Evolutionary conservation across 371 early-diverging fungal genomes (phyloP).

Genomic region (Enterocytospora artemiae): DNA sequence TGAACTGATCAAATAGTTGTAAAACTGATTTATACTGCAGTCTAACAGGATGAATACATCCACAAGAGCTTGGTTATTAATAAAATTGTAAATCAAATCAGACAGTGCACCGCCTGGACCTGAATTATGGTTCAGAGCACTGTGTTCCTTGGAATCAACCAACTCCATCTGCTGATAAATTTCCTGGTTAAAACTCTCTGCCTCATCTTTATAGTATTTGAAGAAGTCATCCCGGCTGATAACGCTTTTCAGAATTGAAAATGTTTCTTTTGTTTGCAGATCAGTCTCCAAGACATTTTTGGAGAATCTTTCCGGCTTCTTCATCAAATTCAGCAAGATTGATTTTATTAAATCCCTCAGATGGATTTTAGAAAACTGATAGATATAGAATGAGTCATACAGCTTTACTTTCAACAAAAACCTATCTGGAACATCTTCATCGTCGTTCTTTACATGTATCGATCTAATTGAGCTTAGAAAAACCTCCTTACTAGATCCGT

Average conservation of each 20-base stretch:
- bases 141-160: too few species aligned
- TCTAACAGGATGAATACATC: neutral
- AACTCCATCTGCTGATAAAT: too few species aligned
- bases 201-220: neutral
- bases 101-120: too few species aligned
- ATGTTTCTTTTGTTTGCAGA: neutral
- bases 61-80: neutral
- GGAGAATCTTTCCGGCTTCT: neutral
- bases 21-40: neutral
- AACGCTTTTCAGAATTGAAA: neutral
- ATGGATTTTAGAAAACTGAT: neutral
- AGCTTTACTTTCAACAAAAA: too few species aligned
- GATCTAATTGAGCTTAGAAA: too few species aligned
- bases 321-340: neutral
- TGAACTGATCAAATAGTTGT: slow-evolving; percentile 2
- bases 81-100: too few species aligned
- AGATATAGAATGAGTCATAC: too few species aligned
- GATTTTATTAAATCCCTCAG: neutral
- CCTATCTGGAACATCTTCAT: neutral
- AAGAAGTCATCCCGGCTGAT: neutral
- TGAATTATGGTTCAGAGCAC: too few species aligned
- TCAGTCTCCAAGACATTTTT: neutral
- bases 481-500: too few species aligned
- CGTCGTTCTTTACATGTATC: neutral
- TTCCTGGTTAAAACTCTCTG: neutral